Evolutionary conservation across 768 basidiomycete genomes (phyloP).

Genomic region (Lactarius sp.): DNA sequence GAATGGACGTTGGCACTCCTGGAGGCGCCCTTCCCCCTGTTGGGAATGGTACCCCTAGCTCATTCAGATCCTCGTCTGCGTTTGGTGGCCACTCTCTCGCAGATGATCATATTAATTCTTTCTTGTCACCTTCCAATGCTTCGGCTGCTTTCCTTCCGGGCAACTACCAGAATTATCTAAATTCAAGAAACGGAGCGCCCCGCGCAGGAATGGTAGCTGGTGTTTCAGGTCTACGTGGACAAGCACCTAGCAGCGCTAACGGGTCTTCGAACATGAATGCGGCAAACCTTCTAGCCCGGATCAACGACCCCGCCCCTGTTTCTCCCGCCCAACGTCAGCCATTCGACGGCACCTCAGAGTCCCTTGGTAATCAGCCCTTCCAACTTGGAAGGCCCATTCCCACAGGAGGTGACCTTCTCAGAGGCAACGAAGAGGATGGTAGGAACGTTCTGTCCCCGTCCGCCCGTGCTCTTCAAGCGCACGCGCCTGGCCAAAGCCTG

Average conservation of each 20-base stretch:
- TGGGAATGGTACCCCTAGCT: conserved; percentile 46
- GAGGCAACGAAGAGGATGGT: conserved; percentile 29
- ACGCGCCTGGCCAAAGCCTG: conserved; percentile 86
- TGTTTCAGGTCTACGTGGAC: conserved; percentile 26
- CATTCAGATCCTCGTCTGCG: conserved; percentile 45
- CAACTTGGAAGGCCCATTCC: conserved; percentile 36
- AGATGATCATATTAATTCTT: conserved; percentile 37
- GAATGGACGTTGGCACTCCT: conserved; percentile 28
- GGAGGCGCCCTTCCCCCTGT: conserved; percentile 23
- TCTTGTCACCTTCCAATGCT: conserved; percentile 68
- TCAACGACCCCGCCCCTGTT: conserved; percentile 22
- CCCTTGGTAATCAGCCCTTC: conserved; percentile 38
- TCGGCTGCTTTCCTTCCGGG: conserved; percentile 79
- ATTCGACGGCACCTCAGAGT: conserved; percentile 32
- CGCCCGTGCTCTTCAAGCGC: conserved; percentile 74
- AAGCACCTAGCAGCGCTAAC: conserved; percentile 14
- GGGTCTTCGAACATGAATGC: conserved; percentile 22
- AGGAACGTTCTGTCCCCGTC: conserved; percentile 53
- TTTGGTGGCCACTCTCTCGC: conserved; percentile 32
- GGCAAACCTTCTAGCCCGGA: conserved; percentile 26
- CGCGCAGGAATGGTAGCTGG: conserved; percentile 29
- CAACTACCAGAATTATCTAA: conserved; percentile 59
- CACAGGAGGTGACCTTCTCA: conserved; percentile 26
- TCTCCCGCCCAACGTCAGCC: conserved; percentile 26
- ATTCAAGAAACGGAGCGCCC: conserved; percentile 38